Evolutionary conservation across 1,139 yeast genomes (phyloP), one percentile per base, ranked within the genome.

Genomic region (Suhomyces ambrosiae): DNA sequence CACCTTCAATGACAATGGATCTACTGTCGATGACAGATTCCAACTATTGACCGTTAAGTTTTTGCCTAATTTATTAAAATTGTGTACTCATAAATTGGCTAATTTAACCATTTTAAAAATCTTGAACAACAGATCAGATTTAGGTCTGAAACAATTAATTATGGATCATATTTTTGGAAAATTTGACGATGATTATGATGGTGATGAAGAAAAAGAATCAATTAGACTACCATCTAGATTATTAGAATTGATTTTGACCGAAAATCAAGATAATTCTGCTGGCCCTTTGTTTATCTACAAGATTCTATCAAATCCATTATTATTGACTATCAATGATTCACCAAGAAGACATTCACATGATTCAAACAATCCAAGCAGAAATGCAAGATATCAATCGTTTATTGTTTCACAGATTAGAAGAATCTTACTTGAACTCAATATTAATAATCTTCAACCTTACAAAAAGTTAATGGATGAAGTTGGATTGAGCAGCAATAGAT

Each of bases 391-490:
- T 46, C 82, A 81, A 44, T 76, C 73, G 43, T 79, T 74, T 44
- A 74, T 85, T 19, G 61, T 77, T 24, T 65, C 72, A 50, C 82
- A 84, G 61, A 78, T 84, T 23, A 71, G 89, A 45, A 64, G 74
- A 36, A 76, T 82, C 6, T 65, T 87, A 38, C 60, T 80, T 38
- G 82, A 80, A 31, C 63, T 79, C 48, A 81, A 79, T 42, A 74
- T 80, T 13, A 52, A 55, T 25, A 71, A 74, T 38, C 74, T 75
- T 23, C 95, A 87, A 55, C 87, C 86, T 18, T 87, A 88, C 61
- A 86, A 87, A 57, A 80, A 95, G 48, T 69, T 92, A 41, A 79
- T 90, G 79, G 97, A 92, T 49, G 97, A 92, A 60, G 94, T 89
- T 46, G 97, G 97, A 6, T 68, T 90, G 35, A 60, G 74, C 6